phyloP scores from a whole-genome alignment of 2,329 filamentous ascomycete species.

The Aspergillus calidoustus region DNA sequence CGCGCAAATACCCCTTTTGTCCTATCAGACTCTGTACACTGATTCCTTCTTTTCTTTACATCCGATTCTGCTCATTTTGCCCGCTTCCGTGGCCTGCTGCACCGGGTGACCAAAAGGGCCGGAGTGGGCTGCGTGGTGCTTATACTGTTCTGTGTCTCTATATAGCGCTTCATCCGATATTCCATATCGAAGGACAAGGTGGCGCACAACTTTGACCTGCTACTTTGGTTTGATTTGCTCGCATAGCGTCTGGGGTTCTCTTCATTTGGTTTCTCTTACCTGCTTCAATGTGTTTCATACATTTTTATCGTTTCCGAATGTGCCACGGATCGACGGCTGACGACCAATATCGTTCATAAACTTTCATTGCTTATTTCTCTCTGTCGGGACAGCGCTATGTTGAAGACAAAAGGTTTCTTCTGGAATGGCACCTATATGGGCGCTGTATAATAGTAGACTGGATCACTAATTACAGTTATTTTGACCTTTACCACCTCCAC shows the following conservation, averaged over 20 bases:
- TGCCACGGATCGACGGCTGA: conserved; percentile 15
- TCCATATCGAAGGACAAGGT: conserved; percentile 18
- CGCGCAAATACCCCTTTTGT: conserved; percentile 40
- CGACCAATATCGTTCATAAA: conserved; percentile 4
- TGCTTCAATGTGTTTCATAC: conserved; percentile 17
- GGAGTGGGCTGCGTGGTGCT: conserved; percentile 11
- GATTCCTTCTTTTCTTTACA: conserved; percentile 20
- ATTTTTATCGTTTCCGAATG: conserved; percentile 20
- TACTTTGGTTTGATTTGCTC: conserved; percentile 37
- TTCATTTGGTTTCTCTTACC: conserved; percentile 25
- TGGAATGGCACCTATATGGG: neutral
- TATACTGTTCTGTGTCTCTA: conserved; percentile 23
- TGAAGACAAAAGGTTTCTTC: neutral
- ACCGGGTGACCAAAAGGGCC: conserved; percentile 15
- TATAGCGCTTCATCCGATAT: conserved; percentile 25
- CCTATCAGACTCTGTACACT: conserved; percentile 37
- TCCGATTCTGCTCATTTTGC: conserved; percentile 1
- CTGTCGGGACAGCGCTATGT: neutral
- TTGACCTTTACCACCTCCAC: neutral
- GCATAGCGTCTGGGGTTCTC: conserved; percentile 45
- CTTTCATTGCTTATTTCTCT: neutral
- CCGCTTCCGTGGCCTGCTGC: conserved; percentile 1
- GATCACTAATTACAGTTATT: conserved; percentile 9
- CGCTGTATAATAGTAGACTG: conserved; percentile 14
- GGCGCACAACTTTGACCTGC: conserved; percentile 21